phyloP scores from a whole-genome alignment of 2,329 filamentous ascomycete genomes.

The Parascedosporium putredinis region DNA sequence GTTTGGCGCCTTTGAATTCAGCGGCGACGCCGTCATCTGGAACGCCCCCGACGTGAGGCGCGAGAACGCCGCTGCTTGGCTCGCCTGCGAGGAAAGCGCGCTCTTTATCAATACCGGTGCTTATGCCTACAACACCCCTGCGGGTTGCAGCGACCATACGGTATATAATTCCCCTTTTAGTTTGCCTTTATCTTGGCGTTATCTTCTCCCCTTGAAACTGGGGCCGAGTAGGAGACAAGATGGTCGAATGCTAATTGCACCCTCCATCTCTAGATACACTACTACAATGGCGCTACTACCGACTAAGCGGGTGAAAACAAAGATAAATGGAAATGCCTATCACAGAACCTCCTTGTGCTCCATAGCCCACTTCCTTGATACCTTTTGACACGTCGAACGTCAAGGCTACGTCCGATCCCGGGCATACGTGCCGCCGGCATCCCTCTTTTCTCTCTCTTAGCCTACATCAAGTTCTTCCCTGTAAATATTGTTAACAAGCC shows the following conservation, averaged over 20 bases:
- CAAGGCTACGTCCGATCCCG: no score
- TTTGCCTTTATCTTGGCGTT: not conserved
- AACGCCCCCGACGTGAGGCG: constrained; percentile 29
- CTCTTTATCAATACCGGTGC: constrained; percentile 46
- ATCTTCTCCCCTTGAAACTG: not conserved
- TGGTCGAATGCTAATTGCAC: not conserved
- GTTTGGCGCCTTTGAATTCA: constrained; percentile 42
- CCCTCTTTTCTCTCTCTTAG: no score
- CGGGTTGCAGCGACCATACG: constrained; percentile 42
- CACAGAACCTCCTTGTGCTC: not conserved
- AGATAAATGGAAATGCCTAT: no score
- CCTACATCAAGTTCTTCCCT: no score
- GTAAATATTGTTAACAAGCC: no score
- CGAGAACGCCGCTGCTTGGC: constrained; percentile 43
- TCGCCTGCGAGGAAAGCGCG: constrained; percentile 36
- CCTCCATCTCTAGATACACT: constrained; percentile 26
- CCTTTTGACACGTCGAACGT: no score
- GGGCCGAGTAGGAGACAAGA: no score
- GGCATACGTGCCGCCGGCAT: no score
- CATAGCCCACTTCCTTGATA: not conserved
- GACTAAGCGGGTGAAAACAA: not conserved
- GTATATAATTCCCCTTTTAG: constrained; percentile 17
- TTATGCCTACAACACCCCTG: constrained; percentile 42
- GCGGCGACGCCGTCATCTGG: constrained; percentile 45
- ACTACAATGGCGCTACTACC: constrained; percentile 27